A percentile compares a stretch with the other conserved stretches of the same genome.
Conservation (phyloP, 768 basidiomycete species). For the Thelephora aurantiotincta region DNA sequence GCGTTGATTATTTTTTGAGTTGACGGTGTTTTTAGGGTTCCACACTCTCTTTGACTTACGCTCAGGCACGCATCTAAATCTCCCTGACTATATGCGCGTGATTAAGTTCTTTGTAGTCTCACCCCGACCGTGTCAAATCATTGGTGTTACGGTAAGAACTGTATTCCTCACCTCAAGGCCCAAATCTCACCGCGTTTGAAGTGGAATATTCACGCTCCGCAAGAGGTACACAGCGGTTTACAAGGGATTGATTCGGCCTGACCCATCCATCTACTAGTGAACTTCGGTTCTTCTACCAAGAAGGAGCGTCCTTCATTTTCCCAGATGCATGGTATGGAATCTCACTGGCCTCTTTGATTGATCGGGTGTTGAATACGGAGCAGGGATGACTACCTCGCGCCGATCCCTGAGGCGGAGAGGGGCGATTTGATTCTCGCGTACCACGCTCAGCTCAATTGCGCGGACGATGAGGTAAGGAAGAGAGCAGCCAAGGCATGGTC, state of each 20-base stretch:
- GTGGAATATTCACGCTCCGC: constrained; percentile 81
- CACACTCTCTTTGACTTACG: constrained; percentile 74
- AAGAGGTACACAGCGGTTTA: constrained; percentile 35
- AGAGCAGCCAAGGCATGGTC: constrained; percentile 76
- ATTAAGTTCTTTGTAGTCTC: constrained; percentile 28
- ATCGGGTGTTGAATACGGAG: not conserved
- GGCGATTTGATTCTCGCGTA: constrained; percentile 75
- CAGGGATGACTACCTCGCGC: constrained; percentile 75
- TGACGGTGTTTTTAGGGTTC: constrained; percentile 41
- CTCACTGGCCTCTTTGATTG: not conserved
- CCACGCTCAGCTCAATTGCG: constrained; percentile 61
- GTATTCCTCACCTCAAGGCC: not conserved
- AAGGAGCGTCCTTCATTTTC: constrained; percentile 69
- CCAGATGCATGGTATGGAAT: constrained; percentile 71
- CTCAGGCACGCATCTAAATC: constrained; percentile 37
- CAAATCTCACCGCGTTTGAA: constrained; percentile 13
- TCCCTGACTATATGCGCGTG: not conserved
- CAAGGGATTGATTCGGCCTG: not conserved
- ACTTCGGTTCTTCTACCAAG: constrained; percentile 86
- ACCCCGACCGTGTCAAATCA: constrained; percentile 69
- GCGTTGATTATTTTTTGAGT: not conserved
- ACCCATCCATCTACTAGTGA: constrained; percentile 28
- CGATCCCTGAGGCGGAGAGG: constrained; percentile 72
- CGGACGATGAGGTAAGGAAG: constrained; percentile 49
- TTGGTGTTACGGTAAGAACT: constrained; percentile 54